Percentiles rank a stretch among this genome's conserved stretches.
phyloP scores from a whole-genome alignment of 225 moss, liverwort and hornwort genomes.

The Pseudisothecium myosuroides region DNA sequence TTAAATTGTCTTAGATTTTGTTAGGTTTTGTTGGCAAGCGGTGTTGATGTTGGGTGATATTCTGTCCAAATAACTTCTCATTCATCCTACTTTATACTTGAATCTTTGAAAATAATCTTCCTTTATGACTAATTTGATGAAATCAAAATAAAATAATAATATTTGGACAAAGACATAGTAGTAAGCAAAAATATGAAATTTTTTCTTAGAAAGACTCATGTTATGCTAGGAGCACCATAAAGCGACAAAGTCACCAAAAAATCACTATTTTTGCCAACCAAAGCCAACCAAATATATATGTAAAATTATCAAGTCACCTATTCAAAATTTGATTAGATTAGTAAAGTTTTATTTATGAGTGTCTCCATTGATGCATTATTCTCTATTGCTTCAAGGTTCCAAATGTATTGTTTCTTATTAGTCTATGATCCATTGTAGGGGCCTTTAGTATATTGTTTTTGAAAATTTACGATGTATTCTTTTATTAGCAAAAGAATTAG shows the following conservation, averaged over 20 bases:
- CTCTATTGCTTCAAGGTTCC: neutral
- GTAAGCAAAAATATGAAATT: neutral
- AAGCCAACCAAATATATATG: neutral
- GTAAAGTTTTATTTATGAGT: neutral
- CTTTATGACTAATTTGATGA: neutral
- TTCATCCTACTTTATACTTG: neutral
- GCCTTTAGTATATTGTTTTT: neutral
- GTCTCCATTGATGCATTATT: neutral
- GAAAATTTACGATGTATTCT: neutral
- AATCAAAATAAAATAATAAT: neutral
- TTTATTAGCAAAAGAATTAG: too few relatives aligned
- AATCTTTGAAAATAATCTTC: neutral
- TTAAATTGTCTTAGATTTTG: neutral
- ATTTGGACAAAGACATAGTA: too few relatives aligned
- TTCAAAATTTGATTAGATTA: accelerated
- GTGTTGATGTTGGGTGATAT: neutral
- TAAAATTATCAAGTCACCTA: neutral
- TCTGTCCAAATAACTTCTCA: neutral
- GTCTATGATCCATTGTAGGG: accelerated
- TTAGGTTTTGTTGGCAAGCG: neutral
- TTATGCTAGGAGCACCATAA: neutral
- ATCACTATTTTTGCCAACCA: neutral
- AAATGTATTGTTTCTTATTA: neutral
- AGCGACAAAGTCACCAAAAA: neutral
- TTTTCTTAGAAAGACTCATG: accelerated